Percentiles rank a stretch among this genome's conserved stretches.
Conservation (phyloP, 192 early-diverging fungal species). For the Coemansia sp. region DNA sequence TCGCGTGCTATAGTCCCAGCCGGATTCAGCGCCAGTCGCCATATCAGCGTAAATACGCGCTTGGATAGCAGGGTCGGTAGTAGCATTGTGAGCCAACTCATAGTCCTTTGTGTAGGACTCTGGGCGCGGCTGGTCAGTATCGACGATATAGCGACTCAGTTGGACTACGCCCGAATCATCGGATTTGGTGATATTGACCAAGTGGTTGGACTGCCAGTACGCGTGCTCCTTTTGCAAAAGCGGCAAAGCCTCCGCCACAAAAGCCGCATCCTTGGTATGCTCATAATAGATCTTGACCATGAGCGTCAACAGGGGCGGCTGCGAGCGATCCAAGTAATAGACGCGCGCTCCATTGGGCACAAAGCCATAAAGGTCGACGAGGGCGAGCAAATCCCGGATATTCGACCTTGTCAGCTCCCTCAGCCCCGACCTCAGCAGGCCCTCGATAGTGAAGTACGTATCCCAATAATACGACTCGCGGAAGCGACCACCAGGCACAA, state of each 20-base stretch:
- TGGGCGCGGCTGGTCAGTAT: conserved; percentile 59
- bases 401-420: conserved; percentile 48
- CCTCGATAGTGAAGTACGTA: conserved; percentile 66
- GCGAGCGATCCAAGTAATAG: conserved; percentile 73
- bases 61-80: conserved; percentile 13
- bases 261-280: conserved; percentile 49
- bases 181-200: conserved; percentile 33
- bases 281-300: conserved; percentile 66
- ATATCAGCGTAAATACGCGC: conserved; percentile 59
- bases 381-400: conserved; percentile 62
- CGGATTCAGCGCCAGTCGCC: conserved; percentile 68
- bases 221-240: conserved; percentile 59
- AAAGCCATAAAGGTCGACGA: conserved; percentile 64
- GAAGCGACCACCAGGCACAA: conserved; percentile 73
- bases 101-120: conserved; percentile 66
- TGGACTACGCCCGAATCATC: not conserved
- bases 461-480: conserved; percentile 79
- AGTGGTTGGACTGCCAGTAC: conserved; percentile 61
- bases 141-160: conserved; percentile 59
- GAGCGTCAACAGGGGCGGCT: conserved; percentile 67
- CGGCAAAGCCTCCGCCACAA: conserved; percentile 56
- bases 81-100: conserved; percentile 49
- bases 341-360: conserved; percentile 73
- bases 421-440: conserved; percentile 59
- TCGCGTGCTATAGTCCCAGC: conserved; percentile 69